phyloP scores from a whole-genome alignment of 805 yeast genomes.

The Sugiyamaella qingdaonensis region DNA sequence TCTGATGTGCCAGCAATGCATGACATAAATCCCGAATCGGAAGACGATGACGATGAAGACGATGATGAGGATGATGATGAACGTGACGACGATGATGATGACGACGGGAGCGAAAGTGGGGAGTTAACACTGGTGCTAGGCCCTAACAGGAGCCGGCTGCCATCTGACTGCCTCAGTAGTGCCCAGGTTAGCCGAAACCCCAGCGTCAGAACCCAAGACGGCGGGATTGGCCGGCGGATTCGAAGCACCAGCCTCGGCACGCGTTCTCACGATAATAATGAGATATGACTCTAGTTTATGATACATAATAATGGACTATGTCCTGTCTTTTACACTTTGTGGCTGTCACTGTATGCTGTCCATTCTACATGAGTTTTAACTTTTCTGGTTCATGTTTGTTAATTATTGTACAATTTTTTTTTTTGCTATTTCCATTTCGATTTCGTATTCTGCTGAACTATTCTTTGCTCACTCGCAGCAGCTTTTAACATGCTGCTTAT shows the following conservation, averaged over 20 bases:
- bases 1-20: not conserved
- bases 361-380: not conserved
- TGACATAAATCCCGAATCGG: constrained; percentile 1
- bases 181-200: not conserved
- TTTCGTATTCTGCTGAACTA: too few relatives aligned
- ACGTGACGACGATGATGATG: constrained; percentile 11
- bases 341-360: not conserved
- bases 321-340: not conserved
- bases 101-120: constrained; percentile 20
- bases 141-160: constrained; percentile 10
- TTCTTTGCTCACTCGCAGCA: too few relatives aligned
- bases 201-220: not conserved
- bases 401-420: too few relatives aligned
- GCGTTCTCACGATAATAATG: not conserved
- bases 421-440: too few relatives aligned
- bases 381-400: too few relatives aligned
- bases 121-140: constrained; percentile 25
- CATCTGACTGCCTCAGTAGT: constrained; percentile 1
- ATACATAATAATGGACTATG: not conserved
- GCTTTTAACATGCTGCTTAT: too few relatives aligned
- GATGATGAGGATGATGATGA: constrained; percentile 12
- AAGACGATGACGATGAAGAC: constrained; percentile 6
- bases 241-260: constrained; percentile 8
- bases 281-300: too few relatives aligned
- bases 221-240: not conserved